Base-by-base conservation (phyloP, 1,284 basidiomycete species). In the Malassezia slooffiae region DNA sequence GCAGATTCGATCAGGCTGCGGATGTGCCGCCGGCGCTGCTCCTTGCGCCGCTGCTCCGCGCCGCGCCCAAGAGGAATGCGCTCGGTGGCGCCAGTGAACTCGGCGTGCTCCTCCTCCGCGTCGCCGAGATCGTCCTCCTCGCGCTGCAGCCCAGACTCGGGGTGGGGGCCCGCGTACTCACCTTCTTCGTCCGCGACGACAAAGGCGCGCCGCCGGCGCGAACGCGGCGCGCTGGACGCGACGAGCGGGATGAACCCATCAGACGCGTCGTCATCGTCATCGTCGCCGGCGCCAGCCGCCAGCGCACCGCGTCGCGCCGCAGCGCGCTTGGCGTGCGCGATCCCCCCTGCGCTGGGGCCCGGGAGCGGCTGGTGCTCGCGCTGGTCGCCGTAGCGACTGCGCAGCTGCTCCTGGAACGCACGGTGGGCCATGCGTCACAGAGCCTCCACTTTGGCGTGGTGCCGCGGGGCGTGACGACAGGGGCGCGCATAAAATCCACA, bases 61-160 rank as follows among this genome's bases (percentile, higher is more conserved):
- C 47, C 42, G 13, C 50, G 54, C 1, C 57, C 60, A 15, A 67
- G 44, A 3, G 58, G 58, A 3, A 67, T 56, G 16, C 62, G 55
- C 28, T 67, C 60, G 1, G 52, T 57, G 2, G 64, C 62, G 1
- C 56, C 62, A 1, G 64, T 67, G 32, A 44, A 63, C 16, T 61
- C 58, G 15, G 60, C 58, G 38, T 56, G 57, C 34, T 67, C 63
- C 8, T 67, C 63, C 24, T 61, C 58, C 17, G 58, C 64, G 15
- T 52, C 50, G 3, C 62, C 62, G 11, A 52, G 21, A 20, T 65
- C 64, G 38, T 65, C 64, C 22, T 67, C 62, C 30, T 65, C 64
- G 6, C 62, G 33, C 38, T 51, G 51, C 12, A 67, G 42, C 2
- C 58, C 48, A 0, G 62, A 62, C 11, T 61, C 51, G 13, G 57